Evolutionary conservation across 148 eudicot genomes (phyloP).

Genomic region (Amaranthus hypochondriacus): DNA sequence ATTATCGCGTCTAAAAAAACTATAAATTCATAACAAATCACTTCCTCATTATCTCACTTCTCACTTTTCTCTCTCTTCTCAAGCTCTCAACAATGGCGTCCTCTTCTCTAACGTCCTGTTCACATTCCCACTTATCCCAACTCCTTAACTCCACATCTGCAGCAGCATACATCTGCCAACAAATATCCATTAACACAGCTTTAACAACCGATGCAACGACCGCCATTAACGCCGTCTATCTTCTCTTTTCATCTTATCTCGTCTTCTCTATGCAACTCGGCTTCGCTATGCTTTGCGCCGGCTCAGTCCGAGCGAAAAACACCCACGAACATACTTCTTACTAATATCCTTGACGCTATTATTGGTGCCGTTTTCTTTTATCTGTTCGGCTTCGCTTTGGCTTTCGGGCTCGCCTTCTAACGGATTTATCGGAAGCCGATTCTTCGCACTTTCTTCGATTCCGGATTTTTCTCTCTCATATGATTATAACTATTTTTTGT

Average conservation of each 20-base stretch:
- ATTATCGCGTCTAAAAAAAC: too few relatives aligned
- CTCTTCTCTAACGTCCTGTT: neutral
- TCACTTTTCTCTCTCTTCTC: neutral
- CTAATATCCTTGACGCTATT: conserved; percentile 40
- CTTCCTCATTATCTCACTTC: too few relatives aligned
- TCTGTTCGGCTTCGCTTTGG: conserved; percentile 35
- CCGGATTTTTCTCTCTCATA: conserved; percentile 1
- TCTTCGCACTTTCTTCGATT: conserved; percentile 18
- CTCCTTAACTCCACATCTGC: conserved; percentile 12
- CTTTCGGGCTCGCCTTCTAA: conserved; percentile 35
- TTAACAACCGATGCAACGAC: conserved; percentile 13
- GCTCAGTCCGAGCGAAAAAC: conserved; percentile 38
- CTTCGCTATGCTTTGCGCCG: conserved; percentile 41
- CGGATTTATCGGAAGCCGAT: conserved; percentile 35
- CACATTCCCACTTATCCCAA: neutral
- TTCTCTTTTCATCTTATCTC: conserved; percentile 36
- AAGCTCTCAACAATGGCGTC: conserved; percentile 10
- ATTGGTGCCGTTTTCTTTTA: conserved; percentile 32
- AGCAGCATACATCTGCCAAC: conserved; percentile 8
- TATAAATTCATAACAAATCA: too few relatives aligned
- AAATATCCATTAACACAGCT: conserved; percentile 8
- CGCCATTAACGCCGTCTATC: conserved; percentile 31
- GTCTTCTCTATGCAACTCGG: conserved; percentile 45
- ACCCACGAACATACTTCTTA: conserved; percentile 32
- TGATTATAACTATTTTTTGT: conserved; percentile 19